Base-by-base conservation (phyloP, 192 early-diverging fungal species). In the Gamsiella multidivaricata region DNA sequence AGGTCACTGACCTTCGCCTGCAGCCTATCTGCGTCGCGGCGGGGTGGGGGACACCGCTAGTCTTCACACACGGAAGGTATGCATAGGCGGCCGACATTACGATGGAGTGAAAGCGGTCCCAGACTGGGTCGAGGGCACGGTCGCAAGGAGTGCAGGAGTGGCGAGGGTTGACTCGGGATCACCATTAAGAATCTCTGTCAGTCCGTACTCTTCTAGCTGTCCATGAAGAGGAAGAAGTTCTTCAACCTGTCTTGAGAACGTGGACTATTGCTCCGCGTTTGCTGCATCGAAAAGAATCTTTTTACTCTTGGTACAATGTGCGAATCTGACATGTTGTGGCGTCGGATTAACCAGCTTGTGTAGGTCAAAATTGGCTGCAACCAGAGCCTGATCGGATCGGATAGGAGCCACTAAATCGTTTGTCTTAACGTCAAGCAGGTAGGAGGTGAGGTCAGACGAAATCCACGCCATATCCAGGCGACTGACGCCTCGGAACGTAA, bases 401-500 rank as follows among this genome's bases (percentile, higher is more conserved):
- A 52, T 53, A 9, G 62, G 62, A 10, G 49, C 23, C 2, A 7
- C 18, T 9, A 65, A 51, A 14, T 3, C 14, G 1, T 2, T 1
- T 0, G 23, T 25, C 2, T 5, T 12, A 20, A 1, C 3, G 17
- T 25, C 8, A 18, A 42, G 49, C 9, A 65, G 17, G 26, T 43
- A 65, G 2, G 62, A 23, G 11, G 62, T 32, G 2, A 65, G 22
- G 15, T 18, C 31, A 3, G 49, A 14, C 5, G 49, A 39, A 10
- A 25, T 6, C 62, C 62, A 65, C 1, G 54, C 32, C 39, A 54
- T 52, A 20, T 65, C 62, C 14, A 65, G 53, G 5, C 62, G 33
- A 42, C 62, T 54, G 5, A 25, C 20, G 25, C 23, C 36, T 28
- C 42, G 3, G 31, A 29, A 65, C 18, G 62, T 65, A 29, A 42